A percentile compares a stretch with the other conserved stretches of the same genome.
phyloP scores from a whole-genome alignment of 31 red algal species.

The Odonthalia washingtoniensis region DNA sequence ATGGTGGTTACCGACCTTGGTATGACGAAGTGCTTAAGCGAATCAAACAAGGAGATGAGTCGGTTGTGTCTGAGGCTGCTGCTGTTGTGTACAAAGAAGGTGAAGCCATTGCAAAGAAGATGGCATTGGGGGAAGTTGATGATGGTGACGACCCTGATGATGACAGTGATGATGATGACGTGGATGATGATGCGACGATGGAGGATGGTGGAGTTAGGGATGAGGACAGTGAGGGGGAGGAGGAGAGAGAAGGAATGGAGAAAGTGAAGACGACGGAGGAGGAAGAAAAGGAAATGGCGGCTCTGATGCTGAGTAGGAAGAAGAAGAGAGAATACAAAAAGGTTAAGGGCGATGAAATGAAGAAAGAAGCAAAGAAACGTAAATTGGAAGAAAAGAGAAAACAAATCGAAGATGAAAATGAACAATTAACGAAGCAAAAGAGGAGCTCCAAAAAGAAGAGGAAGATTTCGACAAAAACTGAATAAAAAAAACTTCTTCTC shows the following conservation, averaged over 20 bases:
- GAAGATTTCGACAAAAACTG: too few species aligned
- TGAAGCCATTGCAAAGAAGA: slow-evolving; percentile 1
- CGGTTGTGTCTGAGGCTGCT: slow-evolving; percentile 80
- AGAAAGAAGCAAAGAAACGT: slow-evolving; percentile 31
- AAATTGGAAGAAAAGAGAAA: slow-evolving; percentile 45
- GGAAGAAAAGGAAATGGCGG: slow-evolving; percentile 66
- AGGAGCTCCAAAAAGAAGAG: too few species aligned
- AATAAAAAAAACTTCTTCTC: too few species aligned
- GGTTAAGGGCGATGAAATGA: slow-evolving; percentile 48
- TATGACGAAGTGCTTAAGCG: slow-evolving; percentile 78
- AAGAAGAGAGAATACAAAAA: slow-evolving; percentile 62
- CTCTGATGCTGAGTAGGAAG: slow-evolving; percentile 70
- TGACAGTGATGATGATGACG: neutral
- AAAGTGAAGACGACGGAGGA: slow-evolving; percentile 52
- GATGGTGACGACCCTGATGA: slow-evolving; percentile 8
- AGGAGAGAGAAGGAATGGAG: slow-evolving; percentile 57
- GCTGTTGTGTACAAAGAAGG: slow-evolving; percentile 64
- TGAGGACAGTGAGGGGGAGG: slow-evolving; percentile 60
- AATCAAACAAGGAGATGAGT: slow-evolving; percentile 77
- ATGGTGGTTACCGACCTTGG: slow-evolving; percentile 85
- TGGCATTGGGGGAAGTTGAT: neutral
- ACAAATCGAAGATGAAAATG: slow-evolving; percentile 38
- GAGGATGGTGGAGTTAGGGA: slow-evolving; percentile 34
- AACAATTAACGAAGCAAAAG: neutral
- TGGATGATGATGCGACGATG: neutral